phyloP scores from a whole-genome alignment of 257 asterid species.

The Avicennia marina region DNA sequence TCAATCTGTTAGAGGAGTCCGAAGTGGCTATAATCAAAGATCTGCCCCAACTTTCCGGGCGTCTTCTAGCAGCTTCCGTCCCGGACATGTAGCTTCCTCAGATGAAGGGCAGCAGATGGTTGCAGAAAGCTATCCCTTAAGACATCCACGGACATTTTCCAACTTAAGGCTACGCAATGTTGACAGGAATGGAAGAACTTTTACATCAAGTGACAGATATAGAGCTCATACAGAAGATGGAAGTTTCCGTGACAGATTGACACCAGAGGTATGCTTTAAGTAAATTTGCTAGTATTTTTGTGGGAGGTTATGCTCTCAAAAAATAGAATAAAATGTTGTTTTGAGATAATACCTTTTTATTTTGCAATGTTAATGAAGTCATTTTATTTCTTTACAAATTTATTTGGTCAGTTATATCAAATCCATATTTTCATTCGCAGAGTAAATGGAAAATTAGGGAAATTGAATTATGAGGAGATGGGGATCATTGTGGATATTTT shows the following conservation, averaged over 20 bases:
- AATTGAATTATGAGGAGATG: too few species aligned
- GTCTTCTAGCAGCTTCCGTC: constrained; percentile 46
- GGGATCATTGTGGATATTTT: too few species aligned
- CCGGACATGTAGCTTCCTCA: constrained; percentile 38
- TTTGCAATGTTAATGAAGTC: too few species aligned
- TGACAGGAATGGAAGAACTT: constrained; percentile 48
- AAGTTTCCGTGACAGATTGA: constrained; percentile 37
- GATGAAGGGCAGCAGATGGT: constrained; percentile 46
- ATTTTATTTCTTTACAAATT: too few species aligned
- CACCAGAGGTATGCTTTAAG: constrained; percentile 49
- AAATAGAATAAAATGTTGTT: background rate
- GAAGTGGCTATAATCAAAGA: constrained; percentile 49
- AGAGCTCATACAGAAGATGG: constrained; percentile 41
- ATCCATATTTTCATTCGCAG: too few species aligned
- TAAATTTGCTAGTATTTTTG: background rate
- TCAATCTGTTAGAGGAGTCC: constrained; percentile 51
- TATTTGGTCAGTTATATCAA: too few species aligned
- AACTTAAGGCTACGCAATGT: constrained; percentile 33
- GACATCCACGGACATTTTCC: constrained; percentile 45
- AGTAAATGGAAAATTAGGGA: too few species aligned
- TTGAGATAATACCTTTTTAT: background rate
- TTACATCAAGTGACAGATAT: constrained; percentile 36
- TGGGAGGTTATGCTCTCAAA: background rate
- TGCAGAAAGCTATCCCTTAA: constrained; percentile 41
- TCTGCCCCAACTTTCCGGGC: constrained; percentile 45